Evolutionary conservation across 2,329 filamentous ascomycete species (phyloP).

Genomic region (Exophiala sideris): DNA sequence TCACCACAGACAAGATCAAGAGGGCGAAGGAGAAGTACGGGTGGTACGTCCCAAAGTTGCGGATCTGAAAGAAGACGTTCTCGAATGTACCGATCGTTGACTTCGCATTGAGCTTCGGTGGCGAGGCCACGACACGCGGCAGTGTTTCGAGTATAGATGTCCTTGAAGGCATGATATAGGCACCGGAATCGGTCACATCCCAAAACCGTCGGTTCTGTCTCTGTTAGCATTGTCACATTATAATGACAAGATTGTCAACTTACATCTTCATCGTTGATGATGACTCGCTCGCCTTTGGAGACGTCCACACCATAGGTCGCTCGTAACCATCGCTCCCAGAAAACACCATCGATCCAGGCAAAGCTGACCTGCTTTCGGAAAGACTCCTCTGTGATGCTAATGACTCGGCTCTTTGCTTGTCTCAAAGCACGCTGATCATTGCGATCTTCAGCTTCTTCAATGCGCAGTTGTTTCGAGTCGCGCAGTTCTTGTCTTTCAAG

Average conservation of each 20-base stretch:
- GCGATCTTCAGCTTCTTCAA: constrained; percentile 93
- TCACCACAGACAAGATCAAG: constrained; percentile 36
- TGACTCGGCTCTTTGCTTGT: constrained; percentile 82
- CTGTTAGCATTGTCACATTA: constrained; percentile 35
- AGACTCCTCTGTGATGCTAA: constrained; percentile 78
- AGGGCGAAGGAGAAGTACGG: constrained; percentile 43
- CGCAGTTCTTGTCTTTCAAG: constrained; percentile 89
- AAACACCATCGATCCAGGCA: constrained; percentile 94
- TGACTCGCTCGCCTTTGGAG: constrained; percentile 78
- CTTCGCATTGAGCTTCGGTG: constrained; percentile 48
- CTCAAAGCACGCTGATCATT: constrained; percentile 83
- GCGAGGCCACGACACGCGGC: constrained; percentile 48
- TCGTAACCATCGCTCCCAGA: constrained; percentile 95
- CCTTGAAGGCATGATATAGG: constrained; percentile 82
- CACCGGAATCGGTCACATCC: constrained; percentile 86
- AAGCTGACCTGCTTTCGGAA: constrained; percentile 88
- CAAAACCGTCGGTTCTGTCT: constrained; percentile 84
- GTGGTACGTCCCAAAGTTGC: constrained; percentile 42
- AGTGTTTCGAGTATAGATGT: constrained; percentile 86
- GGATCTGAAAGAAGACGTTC: constrained; percentile 44
- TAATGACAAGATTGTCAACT: constrained; percentile 42
- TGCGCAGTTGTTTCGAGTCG: constrained; percentile 89
- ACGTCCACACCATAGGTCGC: constrained; percentile 94
- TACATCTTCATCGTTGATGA: constrained; percentile 97
- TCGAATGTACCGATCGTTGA: constrained; percentile 48